Evolutionary conservation across 2,329 filamentous ascomycete genomes (phyloP).

Genomic region (Remersonia thermophila): DNA sequence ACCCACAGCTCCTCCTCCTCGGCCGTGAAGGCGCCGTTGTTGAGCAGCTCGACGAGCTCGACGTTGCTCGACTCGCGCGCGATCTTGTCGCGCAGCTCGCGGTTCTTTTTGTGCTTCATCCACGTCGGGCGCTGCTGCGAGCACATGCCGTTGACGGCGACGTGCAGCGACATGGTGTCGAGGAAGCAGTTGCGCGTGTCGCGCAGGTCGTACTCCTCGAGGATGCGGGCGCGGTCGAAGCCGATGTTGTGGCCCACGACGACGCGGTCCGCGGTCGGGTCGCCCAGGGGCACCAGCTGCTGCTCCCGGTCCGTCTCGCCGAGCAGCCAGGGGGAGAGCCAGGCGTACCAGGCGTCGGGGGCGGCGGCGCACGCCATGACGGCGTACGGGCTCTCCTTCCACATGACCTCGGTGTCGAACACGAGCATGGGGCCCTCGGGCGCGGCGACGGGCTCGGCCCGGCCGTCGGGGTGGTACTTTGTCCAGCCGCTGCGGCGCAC

Average conservation of each 20-base stretch:
- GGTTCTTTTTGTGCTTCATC: constrained; percentile 91
- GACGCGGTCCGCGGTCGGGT: constrained; percentile 59
- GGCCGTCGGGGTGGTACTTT: constrained; percentile 70
- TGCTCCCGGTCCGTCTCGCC: constrained; percentile 64
- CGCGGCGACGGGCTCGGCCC: constrained; percentile 55
- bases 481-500: constrained; percentile 77
- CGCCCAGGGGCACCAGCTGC: constrained; percentile 79
- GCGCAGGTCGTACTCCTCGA: constrained; percentile 76
- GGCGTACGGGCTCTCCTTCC: constrained; percentile 80
- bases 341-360: constrained; percentile 87
- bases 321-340: constrained; percentile 91
- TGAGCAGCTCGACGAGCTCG: constrained; percentile 59
- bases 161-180: constrained; percentile 96
- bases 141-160: constrained; percentile 98
- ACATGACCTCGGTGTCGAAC: constrained; percentile 96
- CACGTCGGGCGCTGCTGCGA: constrained; percentile 90
- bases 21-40: constrained; percentile 53
- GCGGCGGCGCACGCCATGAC: constrained; percentile 95
- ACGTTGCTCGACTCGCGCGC: constrained; percentile 57
- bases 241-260: constrained; percentile 93
- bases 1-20: constrained; percentile 96
- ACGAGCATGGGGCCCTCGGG: constrained; percentile 74
- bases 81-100: constrained; percentile 70
- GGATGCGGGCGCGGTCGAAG: constrained; percentile 77
- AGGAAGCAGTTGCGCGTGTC: constrained; percentile 80